Evolutionary conservation across 306 rosid species (phyloP), one percentile per base, ranked within the genome.

Genomic region (Malus sieversii): DNA sequence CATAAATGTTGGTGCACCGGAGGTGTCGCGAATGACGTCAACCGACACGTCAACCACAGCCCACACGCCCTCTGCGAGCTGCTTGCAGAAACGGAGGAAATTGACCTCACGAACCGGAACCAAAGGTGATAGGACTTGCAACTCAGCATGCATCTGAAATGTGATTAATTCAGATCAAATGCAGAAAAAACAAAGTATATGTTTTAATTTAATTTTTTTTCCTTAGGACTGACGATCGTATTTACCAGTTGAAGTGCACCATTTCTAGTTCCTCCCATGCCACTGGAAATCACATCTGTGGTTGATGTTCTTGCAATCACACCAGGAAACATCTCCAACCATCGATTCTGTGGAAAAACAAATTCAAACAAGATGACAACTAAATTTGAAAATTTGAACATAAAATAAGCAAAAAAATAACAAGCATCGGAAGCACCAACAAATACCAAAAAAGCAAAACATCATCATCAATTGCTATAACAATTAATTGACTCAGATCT

Each of bases 311-410:
- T 90, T 4, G 98, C 97, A 61, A 95, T 83, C 80, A 95, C 22
- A 52, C 93, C 86, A 22, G 97, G 97, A 84, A 95, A 95, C 95
- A 95, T 92, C 83, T 92, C 97, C 13, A 92, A 88, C 98, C 97
- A 95, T 51, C 97, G 96, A 82, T 88, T 85, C 98, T 95, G 70
- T 44, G 48, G 13, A 20, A 32, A 53, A 3, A 1, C 6, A 32
- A 71, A 35, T 45, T 45, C 19, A 11, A 11, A 46, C 10, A n/a
- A 76, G 52, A 75, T 71, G 19, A 19, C 33, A 45, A 44, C 29
- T 19, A 69, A 30, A 16, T 68, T 18, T 27, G 35, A 58, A 66
- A 30, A 16, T 68, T 18, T 33, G 30, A 58, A 53, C 70, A 48
- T 45, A 46, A 45, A 51, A 53, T 74, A 65, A 51, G 52, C 60